Evolutionary conservation across 257 asterid genomes (phyloP).

Genomic region (Sherardia arvensis): DNA sequence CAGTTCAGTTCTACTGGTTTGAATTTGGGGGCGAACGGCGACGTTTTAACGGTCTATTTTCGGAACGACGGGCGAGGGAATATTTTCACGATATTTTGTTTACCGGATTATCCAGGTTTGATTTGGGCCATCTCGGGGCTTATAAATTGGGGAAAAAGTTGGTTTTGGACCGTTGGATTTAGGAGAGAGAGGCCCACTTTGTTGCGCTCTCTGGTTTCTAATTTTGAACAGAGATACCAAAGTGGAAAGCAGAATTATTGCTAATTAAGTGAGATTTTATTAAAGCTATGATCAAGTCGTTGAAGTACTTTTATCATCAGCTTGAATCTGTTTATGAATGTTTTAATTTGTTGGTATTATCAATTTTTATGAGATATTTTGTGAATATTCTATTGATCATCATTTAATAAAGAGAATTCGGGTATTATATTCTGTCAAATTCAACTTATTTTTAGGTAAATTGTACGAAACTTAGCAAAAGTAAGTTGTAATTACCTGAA

Average conservation of each 20-base stretch:
- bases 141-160: neutral
- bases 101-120: neutral
- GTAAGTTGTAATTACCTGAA: too few relatives aligned
- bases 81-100: neutral
- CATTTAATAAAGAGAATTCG: too few relatives aligned
- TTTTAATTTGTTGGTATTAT: too few relatives aligned
- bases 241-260: neutral
- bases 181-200: slow-evolving; percentile 8
- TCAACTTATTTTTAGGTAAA: too few relatives aligned
- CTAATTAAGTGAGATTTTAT: neutral
- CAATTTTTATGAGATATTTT: too few relatives aligned
- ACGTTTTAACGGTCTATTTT: slow-evolving; percentile 41
- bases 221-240: neutral
- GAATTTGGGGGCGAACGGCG: slow-evolving; percentile 26
- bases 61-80: slow-evolving; percentile 6
- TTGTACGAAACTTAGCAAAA: too few relatives aligned
- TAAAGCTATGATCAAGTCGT: too few relatives aligned
- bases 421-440: too few relatives aligned
- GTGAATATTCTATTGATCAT: too few relatives aligned
- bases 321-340: too few relatives aligned
- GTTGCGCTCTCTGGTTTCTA: neutral
- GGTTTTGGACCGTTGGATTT: slow-evolving; percentile 3
- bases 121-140: neutral
- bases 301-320: too few relatives aligned
- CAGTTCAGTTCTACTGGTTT: neutral